Conservation (phyloP, 2,329 filamentous ascomycete genomes). For the Madurella fahalii region DNA sequence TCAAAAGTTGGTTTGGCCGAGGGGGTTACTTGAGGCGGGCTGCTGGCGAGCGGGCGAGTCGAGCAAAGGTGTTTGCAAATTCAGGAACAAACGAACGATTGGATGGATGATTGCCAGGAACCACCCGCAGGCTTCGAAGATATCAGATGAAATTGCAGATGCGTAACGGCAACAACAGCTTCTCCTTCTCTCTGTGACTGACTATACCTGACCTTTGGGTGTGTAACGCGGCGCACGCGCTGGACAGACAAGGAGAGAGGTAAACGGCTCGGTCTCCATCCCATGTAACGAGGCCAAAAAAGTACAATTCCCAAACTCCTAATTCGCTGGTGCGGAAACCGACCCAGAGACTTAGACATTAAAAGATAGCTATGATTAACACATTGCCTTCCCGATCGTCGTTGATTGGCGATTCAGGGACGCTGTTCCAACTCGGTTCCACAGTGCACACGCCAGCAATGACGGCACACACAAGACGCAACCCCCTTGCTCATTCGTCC, state of each 20-base stretch:
- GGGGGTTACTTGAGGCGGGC: background rate
- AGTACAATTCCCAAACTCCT: background rate
- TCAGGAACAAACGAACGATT: background rate
- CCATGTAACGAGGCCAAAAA: background rate
- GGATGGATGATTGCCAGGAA: background rate
- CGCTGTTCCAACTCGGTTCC: background rate
- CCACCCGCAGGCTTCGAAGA: background rate
- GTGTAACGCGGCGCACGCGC: background rate
- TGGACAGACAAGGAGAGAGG: background rate
- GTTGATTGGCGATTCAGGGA: background rate
- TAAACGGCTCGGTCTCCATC: background rate
- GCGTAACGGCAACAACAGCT: background rate
- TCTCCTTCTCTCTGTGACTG: background rate
- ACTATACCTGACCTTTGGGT: too few species aligned
- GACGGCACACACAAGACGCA: background rate
- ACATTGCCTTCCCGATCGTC: background rate
- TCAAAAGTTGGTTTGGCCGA: too few species aligned
- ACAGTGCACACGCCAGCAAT: background rate
- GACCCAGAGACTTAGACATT: background rate
- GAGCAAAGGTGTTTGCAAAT: background rate
- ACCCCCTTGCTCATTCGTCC: background rate
- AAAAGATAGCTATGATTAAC: slow-evolving; percentile 6
- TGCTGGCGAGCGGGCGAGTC: background rate
- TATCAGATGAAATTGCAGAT: background rate
- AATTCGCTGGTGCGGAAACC: background rate